Base-by-base conservation (phyloP, 805 yeast genomes). In the Phaffomyces opuntiae region DNA sequence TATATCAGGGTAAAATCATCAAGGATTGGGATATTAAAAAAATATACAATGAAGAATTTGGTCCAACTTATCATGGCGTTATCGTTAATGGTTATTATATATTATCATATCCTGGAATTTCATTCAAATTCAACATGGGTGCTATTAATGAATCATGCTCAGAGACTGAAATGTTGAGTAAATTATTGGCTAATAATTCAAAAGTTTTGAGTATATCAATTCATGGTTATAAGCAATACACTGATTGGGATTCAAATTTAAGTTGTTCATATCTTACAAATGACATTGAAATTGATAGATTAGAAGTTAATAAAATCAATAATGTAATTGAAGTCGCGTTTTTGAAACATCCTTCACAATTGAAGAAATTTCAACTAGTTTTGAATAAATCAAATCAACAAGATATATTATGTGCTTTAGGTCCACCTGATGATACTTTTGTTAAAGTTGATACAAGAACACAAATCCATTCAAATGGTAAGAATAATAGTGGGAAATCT, bases 1-100 rank as follows among this genome's bases (percentile, higher is more conserved):
- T 31, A 3, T 54, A 54, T 32, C 49, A 50, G 41, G 53, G 48
- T 4, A 49, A 44, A 27, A 12, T 19, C n/a, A 43, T 54, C 13
- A 43, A 49, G 13, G 52, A 55, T n/a, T 47, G 48, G 53, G 49
- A 64, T 1, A 64, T 77, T 50, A 72, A 70, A 39, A 60, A 65
- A 16, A 66, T 79, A 3, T 80, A 80, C 58, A 77, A 78, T 53
- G 74, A 71, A 54, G 65, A 72, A 2, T 76, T 80, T 55, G 86
- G 86, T 0, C 84, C 84, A 2, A 79, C 85, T 0, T 77, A 74
- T 48, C 80, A 82, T 2, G 85, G 84, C 0, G 58, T 53, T 26
- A 52, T 67, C 9, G 59, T 64, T 39, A 44, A 46, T 1, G 50
- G 48, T 4, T 39, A 53, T 17, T 54, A 58, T 13, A 59, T 69